Evolutionary conservation across 2,329 filamentous ascomycete species (phyloP).

Genomic region (Alternaria conjuncta): DNA sequence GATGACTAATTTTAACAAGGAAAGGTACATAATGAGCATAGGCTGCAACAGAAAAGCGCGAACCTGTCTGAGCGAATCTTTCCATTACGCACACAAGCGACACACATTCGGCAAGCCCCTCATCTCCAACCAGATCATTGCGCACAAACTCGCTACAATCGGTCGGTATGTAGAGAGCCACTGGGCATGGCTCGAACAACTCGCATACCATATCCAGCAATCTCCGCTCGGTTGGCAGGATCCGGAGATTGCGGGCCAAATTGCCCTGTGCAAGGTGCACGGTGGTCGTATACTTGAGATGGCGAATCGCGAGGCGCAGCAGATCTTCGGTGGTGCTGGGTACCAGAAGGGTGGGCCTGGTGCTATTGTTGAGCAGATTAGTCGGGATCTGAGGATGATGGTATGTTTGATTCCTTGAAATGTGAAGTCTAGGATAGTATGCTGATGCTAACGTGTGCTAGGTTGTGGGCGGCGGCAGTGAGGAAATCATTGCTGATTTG

Average conservation of each 20-base stretch:
- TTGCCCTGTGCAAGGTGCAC: conserved; percentile 57
- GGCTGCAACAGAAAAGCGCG: conserved; percentile 64
- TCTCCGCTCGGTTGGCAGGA: conserved; percentile 51
- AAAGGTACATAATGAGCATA: conserved; percentile 65
- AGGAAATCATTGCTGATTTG: conserved; percentile 62
- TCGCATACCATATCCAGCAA: conserved; percentile 61
- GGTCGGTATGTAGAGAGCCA: conserved; percentile 66
- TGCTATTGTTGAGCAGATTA: conserved; percentile 60
- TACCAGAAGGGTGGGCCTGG: conserved; percentile 60
- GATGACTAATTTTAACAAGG: conserved; percentile 62
- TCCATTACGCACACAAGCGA: conserved; percentile 58
- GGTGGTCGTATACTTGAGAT: conserved; percentile 59
- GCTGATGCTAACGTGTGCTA: conserved; percentile 1
- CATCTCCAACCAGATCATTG: conserved; percentile 65
- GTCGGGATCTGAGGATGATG: conserved; percentile 60
- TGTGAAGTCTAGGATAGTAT: not conserved
- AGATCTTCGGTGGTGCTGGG: conserved; percentile 61
- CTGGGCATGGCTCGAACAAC: conserved; percentile 67
- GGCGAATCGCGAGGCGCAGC: conserved; percentile 61
- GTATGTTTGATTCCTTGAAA: conserved; percentile 50
- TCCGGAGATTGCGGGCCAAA: conserved; percentile 47
- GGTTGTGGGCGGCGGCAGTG: conserved; percentile 60
- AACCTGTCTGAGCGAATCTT: conserved; percentile 61
- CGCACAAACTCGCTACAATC: conserved; percentile 65
- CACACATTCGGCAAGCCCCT: conserved; percentile 66